Conservation (phyloP, 202 grass and related monocot species). For the Eragrostis tef region DNA sequence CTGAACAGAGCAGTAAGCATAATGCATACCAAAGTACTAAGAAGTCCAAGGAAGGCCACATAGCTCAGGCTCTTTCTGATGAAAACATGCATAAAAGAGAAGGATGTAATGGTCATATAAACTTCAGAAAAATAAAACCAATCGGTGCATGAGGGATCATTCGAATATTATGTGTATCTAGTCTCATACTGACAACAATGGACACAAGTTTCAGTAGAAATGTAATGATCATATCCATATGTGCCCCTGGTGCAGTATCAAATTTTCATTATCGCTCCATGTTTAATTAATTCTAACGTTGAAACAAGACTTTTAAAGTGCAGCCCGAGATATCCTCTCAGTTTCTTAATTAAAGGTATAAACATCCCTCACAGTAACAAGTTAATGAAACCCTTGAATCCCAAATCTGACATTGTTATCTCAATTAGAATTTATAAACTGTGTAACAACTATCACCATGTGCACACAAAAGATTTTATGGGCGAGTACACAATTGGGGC, state of each 20-base stretch:
- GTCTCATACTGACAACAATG: constrained; percentile 5
- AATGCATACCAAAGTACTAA: constrained; percentile 78
- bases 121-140: constrained; percentile 42
- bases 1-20: constrained; percentile 38
- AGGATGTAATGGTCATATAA: not conserved
- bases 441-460: not conserved
- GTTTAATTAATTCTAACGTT: not conserved
- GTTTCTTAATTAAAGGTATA: constrained; percentile 3
- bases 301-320: not conserved
- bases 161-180: not conserved
- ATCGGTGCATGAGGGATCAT: not conserved
- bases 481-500: not conserved
- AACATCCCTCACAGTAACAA: constrained; percentile 29
- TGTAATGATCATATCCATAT: not conserved
- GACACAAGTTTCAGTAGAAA: not conserved
- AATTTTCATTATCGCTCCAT: not conserved
- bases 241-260: not conserved
- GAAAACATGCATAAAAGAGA: constrained; percentile 42
- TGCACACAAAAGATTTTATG: not conserved
- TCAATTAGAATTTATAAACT: not conserved
- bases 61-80: constrained; percentile 90
- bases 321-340: not conserved
- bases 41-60: constrained; percentile 88
- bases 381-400: constrained; percentile 13
- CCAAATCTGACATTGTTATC: not conserved